Conservation (phyloP, 257 asterid species). For the Osmanthus fragrans region DNA sequence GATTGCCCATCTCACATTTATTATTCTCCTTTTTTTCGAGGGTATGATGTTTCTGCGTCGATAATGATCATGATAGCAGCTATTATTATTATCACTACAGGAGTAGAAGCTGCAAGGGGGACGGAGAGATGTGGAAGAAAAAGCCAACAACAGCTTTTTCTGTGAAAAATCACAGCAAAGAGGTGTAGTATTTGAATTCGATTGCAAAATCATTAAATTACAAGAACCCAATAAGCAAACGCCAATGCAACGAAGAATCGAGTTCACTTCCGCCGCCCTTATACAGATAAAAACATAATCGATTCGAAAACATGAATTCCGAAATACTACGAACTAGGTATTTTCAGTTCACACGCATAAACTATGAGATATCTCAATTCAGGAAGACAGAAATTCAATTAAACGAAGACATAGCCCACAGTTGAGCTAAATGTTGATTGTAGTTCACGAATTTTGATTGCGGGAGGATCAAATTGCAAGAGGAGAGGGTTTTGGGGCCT, state of each 20-base stretch:
- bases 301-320: slow-evolving; percentile 38
- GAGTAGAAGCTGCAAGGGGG: slow-evolving; percentile 38
- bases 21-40: neutral
- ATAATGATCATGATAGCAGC: slow-evolving; percentile 3
- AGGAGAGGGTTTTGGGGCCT: slow-evolving; percentile 9
- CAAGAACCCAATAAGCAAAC: slow-evolving; percentile 24
- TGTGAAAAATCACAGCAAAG: slow-evolving; percentile 38
- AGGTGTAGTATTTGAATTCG: slow-evolving; percentile 34
- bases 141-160: slow-evolving; percentile 28
- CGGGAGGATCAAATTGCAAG: slow-evolving; percentile 7
- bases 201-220: slow-evolving; percentile 61
- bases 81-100: slow-evolving; percentile 22
- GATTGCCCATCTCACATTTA: slow-evolving; percentile 47
- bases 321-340: neutral
- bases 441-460: slow-evolving; percentile 35
- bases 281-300: neutral
- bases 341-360: neutral
- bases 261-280: neutral
- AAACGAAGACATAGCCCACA: neutral
- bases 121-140: slow-evolving; percentile 32
- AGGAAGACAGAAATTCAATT: neutral
- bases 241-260: slow-evolving; percentile 18
- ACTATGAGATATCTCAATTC: neutral
- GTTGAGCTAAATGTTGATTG: slow-evolving; percentile 19
- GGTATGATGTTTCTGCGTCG: slow-evolving; percentile 23